Conservation (phyloP, 2,329 filamentous ascomycete species). For the Seiridium unicorne region DNA sequence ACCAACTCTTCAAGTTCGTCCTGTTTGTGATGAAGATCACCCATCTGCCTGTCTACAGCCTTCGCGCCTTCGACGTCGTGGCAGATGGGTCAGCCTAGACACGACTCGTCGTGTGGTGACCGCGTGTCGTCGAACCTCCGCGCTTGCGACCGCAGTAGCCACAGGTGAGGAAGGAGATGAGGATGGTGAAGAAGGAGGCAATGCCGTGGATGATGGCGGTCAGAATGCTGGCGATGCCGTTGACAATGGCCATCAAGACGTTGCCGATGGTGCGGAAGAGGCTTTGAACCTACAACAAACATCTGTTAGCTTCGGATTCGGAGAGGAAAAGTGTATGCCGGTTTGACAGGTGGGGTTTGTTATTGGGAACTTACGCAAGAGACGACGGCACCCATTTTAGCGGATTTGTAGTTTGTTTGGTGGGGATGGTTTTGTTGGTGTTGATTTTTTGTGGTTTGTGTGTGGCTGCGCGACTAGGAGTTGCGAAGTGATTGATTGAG, state of each 20-base stretch:
- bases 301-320: too few species aligned
- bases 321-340: too few species aligned
- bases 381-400: conserved; percentile 77
- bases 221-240: conserved; percentile 63
- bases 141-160: conserved; percentile 36
- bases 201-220: conserved; percentile 67
- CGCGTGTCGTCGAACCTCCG: conserved; percentile 19
- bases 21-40: neutral
- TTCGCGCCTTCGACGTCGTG: too few species aligned
- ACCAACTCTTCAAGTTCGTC: neutral
- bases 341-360: neutral
- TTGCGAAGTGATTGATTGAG: neutral
- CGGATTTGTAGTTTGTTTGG: conserved; percentile 11
- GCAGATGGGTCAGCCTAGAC: conserved; percentile 21
- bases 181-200: conserved; percentile 62
- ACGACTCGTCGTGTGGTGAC: conserved; percentile 22
- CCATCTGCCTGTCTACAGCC: too few species aligned
- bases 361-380: conserved; percentile 67
- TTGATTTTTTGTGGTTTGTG: neutral
- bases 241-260: conserved; percentile 67
- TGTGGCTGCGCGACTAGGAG: neutral
- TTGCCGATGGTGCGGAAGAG: conserved; percentile 64
- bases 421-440: conserved; percentile 9
- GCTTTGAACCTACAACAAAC: conserved; percentile 47
- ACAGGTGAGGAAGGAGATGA: conserved; percentile 65